A percentile compares a stretch with the other conserved stretches of the same genome.
phyloP scores from a whole-genome alignment of 2,329 filamentous ascomycete species.

The Nigrospora sphaerica region DNA sequence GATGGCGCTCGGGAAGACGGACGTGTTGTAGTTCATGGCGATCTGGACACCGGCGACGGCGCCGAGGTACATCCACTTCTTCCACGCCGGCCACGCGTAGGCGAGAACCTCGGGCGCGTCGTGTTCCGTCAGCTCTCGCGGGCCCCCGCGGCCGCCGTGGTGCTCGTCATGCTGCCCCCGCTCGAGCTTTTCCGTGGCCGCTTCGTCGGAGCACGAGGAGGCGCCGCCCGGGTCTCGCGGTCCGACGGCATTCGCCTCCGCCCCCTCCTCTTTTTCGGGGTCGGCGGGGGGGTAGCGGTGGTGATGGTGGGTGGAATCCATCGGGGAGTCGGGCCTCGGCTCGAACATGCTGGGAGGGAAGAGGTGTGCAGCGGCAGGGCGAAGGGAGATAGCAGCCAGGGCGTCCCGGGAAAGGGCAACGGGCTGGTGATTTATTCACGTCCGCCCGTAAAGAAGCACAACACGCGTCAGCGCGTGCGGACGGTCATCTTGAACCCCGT shows the following conservation, averaged over 20 bases:
- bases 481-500: not conserved
- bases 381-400: no score
- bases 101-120: slow-evolving; percentile 38
- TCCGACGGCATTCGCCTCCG: not conserved
- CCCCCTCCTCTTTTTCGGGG: no score
- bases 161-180: not conserved
- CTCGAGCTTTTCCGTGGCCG: not conserved
- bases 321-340: not conserved
- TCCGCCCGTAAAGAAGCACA: not conserved
- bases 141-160: slow-evolving; percentile 14
- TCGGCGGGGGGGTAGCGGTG: not conserved
- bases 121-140: slow-evolving; percentile 35
- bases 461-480: not conserved
- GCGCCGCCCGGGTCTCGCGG: not conserved
- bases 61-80: slow-evolving; percentile 42
- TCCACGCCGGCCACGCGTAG: slow-evolving; percentile 33
- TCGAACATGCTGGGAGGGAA: not conserved
- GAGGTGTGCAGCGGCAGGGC: not conserved
- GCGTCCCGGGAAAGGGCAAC: not conserved
- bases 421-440: not conserved
- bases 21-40: slow-evolving; percentile 46
- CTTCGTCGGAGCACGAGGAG: not conserved
- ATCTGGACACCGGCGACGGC: slow-evolving; percentile 40
- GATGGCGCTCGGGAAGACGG: slow-evolving; percentile 38
- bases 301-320: not conserved